Base-by-base conservation (phyloP, 129 eudicot species). In the Flaveria ramosissima region DNA sequence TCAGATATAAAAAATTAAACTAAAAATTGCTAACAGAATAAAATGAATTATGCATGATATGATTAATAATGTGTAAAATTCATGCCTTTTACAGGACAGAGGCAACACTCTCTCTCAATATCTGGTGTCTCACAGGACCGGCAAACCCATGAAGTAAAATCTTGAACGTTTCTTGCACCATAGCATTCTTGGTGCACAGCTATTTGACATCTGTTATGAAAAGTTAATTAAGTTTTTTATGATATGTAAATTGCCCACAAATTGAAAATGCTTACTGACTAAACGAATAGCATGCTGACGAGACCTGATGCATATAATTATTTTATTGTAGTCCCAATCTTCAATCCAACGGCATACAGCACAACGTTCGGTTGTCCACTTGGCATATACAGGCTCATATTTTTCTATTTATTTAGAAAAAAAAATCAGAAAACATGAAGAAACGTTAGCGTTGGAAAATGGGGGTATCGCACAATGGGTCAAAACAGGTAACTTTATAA, bases 351-450 rank as follows among this genome's bases (percentile, higher is more conserved):
- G 89, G 50, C 99, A 94, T 14, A 94, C 99, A 76, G 99, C 99
- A 89, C 99, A 94, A 77, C 99, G 91, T 80, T 94, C 99, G n/a
- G 99, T 94, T 70, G 99, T 94, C 99, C 99, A 94, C 87, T 91
- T 94, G 50, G 96, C 93, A 82, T 69, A 12, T 48, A 94, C 97
- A 4, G 97, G 97, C 56, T 91, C 89, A 14, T 94, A 94, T 78
- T 86, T 89, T 83, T 94, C 99, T 94, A 84, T 56, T 36, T 65
- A 75, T 64, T 12, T 27, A 21, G 63, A 82, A 57, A 51, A 62
- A n/a, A n/a, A 50, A 11, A 21, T 51, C 55, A 72, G 69, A 41
- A 69, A 68, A 43, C 11, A 57, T 27, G 72, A 21, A 5, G 14
- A 74, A 47, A n/a, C 47, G 17, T 14, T 50, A 50, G 61, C 30